Base-by-base conservation (phyloP, 257 asterid genomes). In the Ligustrum vulgare region DNA sequence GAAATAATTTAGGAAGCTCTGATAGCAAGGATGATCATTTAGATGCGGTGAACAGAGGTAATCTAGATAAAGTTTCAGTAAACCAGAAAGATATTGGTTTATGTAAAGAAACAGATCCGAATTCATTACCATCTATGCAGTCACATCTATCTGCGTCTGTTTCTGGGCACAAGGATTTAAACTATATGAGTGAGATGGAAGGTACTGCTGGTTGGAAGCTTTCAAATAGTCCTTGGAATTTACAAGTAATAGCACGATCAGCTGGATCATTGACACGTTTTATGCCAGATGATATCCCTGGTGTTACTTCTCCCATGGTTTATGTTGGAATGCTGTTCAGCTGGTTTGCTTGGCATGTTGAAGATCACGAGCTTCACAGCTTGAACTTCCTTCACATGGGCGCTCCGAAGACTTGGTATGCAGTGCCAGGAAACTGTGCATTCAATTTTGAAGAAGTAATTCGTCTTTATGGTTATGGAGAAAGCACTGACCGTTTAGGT, bases 341-440 rank as follows among this genome's bases (percentile, higher is more conserved):
- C 82, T 95, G 99, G 99, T 95, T 93, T 89, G 98, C 99, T 41
- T 95, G 99, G 99, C 99, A 95, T 83, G 99, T 95, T 70, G 99
- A 95, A 85, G 99, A 95, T 84, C 99, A 95, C 35, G 99, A 95
- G 84, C 99, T 95, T 80, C 99, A 95, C 78, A 95, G 99, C 85
- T 84, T 95, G 85, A 95, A 95, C 88, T 95, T 83, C 86, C 96
- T 93, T 80, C 99, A 95, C 75, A 82, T 84, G 81, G 99, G 99
- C 81, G 90, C 97, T 79, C 89, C 98, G 33, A 95, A 95, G 83
- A 91, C 99, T 67, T 95, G 99, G 99, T 95, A 95, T 86, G 79
- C 99, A 60, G 97, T 95, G 74, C 97, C 99, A 35, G 99, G 96
- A 67, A 91, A 93, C 78, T 81, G 77, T 87, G 99, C 99, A 71